Base-by-base conservation (phyloP, 2,329 filamentous ascomycete genomes). In the Fusarium sp. region DNA sequence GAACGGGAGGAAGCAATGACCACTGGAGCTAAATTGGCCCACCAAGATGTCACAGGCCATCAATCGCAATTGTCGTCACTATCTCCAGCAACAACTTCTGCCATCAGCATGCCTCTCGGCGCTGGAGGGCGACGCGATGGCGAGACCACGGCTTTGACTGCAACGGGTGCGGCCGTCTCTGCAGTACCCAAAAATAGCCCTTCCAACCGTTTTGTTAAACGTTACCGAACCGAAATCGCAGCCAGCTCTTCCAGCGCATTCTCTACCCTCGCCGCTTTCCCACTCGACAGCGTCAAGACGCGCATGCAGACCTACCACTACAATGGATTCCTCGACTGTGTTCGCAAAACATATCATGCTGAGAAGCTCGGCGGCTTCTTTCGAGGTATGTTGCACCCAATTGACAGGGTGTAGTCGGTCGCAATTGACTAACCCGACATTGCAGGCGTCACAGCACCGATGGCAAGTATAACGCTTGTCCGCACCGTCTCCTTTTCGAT, bases 291-390 rank as follows among this genome's bases (percentile, higher is more conserved):
- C 77, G 92, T 95, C 80, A 97, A 97, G 86, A 95, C 93, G 62
- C 92, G 94, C 78, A 94, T 96, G 90, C 94, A 97, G 84, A 93
- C 92, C 73, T 95, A 96, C 82, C 90, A 92, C 72, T 95, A 93
- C 83, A 86, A 88, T 73, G 93, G 88, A 74, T 94, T 93, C 81
- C 82, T 88, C 78, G 91, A 94, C 80, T 95, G 93, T 79, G 89
- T 94, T 57, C 87, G 86, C 69, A 88, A 93, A 74, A 95, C 93
- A 15, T 96, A 96, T 82, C 87, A 86, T 66, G 90, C 86, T 10
- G 94, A 96, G 83, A 91, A 92, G 38, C 81, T 91, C 42, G 85
- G 87, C 54, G 93, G 94, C 31, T 97, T 97, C 85, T 96, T 95
- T 83, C 88, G 93, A 81, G 94, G 93, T 93, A 84, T 73, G 84